Base-by-base conservation (phyloP, 2,329 filamentous ascomycete species). In the Sclerotinia minor region DNA sequence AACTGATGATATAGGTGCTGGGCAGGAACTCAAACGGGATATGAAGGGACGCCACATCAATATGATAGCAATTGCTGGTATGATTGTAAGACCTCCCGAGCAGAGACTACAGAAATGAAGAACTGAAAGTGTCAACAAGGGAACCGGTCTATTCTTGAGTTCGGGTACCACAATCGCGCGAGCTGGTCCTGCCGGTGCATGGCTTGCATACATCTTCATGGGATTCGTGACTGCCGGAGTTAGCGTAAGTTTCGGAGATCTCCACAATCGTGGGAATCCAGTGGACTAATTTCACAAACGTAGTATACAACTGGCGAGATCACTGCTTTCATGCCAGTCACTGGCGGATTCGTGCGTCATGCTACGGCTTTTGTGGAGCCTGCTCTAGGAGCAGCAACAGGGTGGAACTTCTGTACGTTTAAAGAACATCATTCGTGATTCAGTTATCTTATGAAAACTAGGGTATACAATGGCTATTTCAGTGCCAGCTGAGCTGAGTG, bases 381-480 rank as follows among this genome's bases (percentile, higher is more conserved):
- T 8, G 75, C 75, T n/a, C 68, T 78, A 0, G 75, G 75, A 1
- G 78, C 78, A 44, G 74, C 76, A 11, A 70, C 78, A 17, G 77
- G 76, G 49, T 77, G 76, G 70, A 76, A 76, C 19, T 74, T 75
- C 8, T 67, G 59, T 50, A 61, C 4, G 58, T 35, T 26, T n/a
- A 19, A 21, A 38, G 69, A 75, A n/a, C 75, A 78, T 58, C 70
- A 68, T 21, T 26, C 6, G 17, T 11, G 1, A 19, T 1, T 7
- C 2, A 21, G 24, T 35, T 49, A 2, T 8, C 59, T 61, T 26
- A 61, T 6, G 2, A 6, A 1, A 38, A 4, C 3, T 38, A 52
- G 59, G 93, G 89, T 88, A 92, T 92, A 76, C 88, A 21, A 73
- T 71, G 41, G 71, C 74, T 11, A 70, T 76, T 1, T 74, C 75